Base-by-base conservation (phyloP, 306 rosid species). In the Lithocarpus polystachyus region DNA sequence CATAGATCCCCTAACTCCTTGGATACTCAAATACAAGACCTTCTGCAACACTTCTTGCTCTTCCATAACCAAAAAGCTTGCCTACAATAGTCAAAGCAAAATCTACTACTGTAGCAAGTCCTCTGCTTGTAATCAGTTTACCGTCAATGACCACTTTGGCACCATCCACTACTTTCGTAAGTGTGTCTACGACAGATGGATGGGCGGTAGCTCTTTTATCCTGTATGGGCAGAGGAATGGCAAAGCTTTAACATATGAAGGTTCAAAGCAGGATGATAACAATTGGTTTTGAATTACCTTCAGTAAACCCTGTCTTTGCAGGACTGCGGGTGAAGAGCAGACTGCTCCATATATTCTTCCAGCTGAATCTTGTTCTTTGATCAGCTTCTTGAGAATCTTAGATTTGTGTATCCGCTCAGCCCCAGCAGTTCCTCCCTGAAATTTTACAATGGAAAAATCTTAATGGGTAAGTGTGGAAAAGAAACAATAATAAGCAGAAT, bases 11-110 rank as follows among this genome's bases (percentile, higher is more conserved):
- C 78, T 87, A 89, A 79, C 77, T 86, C 80, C 73, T 85, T 18
- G 89, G 97, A 88, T 89, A 89, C 74, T 92, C 89, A 51, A 88
- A 89, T 82, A 92, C 96, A 76, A 95, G 92, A 79, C 97, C 99
- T 84, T 90, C 97, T 65, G 99, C 98, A 37, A 95, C 96, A 84
- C 99, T 92, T 90, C 94, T 92, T 24, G 97, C 98, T 81, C 99
- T 92, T 19, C 87, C 96, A 83, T 86, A 84, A 54, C 97, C 98
- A 79, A 88, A 90, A 48, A 92, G 88, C 86, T 95, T 92, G 78
- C 88, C 82, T 80, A 95, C 89, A 81, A 95, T 85, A 83, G 88
- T 92, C 91, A 95, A 77, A 3, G 98, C 88, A 82, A 91, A 91
- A 61, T 90, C 92, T 3, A 89, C 88, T 13, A 86, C 92, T 37